Conservation (phyloP, 2,329 filamentous ascomycete genomes). For the Scedosporium boydii region DNA sequence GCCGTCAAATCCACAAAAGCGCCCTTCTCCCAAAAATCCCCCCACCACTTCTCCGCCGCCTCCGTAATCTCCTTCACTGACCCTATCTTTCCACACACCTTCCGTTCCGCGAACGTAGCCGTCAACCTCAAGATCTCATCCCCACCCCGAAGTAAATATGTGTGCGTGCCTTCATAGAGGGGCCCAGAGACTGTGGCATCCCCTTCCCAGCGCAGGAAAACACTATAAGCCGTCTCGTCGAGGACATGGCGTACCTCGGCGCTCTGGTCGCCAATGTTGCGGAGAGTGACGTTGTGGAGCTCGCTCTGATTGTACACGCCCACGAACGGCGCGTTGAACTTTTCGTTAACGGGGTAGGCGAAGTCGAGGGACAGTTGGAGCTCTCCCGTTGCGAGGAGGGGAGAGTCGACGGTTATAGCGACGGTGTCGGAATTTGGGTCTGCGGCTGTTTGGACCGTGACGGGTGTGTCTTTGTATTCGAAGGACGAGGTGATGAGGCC, state of each 20-base stretch:
- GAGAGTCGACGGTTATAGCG: constrained; percentile 24
- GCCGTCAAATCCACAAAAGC: constrained; percentile 31
- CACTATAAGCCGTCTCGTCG: constrained; percentile 25
- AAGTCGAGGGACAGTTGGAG: constrained; percentile 31
- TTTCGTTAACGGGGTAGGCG: constrained; percentile 31
- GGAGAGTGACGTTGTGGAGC: constrained; percentile 1
- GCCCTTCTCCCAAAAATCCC: constrained; percentile 27
- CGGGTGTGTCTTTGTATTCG: constrained; percentile 16
- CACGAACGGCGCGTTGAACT: constrained; percentile 32
- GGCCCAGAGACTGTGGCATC: background rate
- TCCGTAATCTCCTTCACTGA: background rate
- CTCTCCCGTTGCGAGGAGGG: constrained; percentile 21
- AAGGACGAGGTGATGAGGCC: constrained; percentile 29
- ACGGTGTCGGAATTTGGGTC: constrained; percentile 30
- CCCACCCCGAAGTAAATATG: constrained; percentile 17
- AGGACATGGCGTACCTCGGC: constrained; percentile 2
- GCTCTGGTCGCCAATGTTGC: background rate
- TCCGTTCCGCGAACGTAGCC: background rate
- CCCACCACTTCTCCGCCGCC: constrained; percentile 15
- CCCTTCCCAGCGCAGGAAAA: constrained; percentile 19
- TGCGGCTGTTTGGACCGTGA: constrained; percentile 25
- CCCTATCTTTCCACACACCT: background rate
- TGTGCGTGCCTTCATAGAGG: constrained; percentile 14
- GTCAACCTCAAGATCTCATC: background rate
- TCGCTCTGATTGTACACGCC: constrained; percentile 22